Evolutionary conservation across 306 rosid genomes (phyloP).

Genomic region (Psophocarpus tetragonolobus): DNA sequence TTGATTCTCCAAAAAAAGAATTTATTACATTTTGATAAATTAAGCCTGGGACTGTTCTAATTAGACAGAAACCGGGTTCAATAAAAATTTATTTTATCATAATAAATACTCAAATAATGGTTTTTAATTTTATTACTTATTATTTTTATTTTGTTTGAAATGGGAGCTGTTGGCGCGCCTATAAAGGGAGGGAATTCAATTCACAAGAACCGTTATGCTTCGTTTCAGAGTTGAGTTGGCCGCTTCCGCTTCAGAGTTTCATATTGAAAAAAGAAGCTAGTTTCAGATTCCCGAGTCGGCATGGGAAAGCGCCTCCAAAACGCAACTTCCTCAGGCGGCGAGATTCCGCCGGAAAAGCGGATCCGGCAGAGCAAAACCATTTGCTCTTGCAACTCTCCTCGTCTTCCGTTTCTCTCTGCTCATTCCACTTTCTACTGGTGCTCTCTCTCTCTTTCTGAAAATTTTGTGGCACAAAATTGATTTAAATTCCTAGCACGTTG

Average conservation of each 20-base stretch:
- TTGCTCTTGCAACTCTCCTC: slow-evolving; percentile 82
- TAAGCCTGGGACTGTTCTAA: background rate
- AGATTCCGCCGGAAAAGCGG: slow-evolving; percentile 46
- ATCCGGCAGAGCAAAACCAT: slow-evolving; percentile 63
- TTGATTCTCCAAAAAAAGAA: background rate
- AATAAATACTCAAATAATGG: background rate
- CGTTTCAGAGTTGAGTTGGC: background rate
- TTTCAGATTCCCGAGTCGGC: slow-evolving; percentile 20
- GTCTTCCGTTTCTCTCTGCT: slow-evolving; percentile 59
- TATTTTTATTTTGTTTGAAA: slow-evolving; percentile 25
- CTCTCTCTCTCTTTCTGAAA: slow-evolving; percentile 30
- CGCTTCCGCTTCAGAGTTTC: slow-evolving; percentile 33
- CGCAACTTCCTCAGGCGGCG: slow-evolving; percentile 34
- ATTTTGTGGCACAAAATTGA: slow-evolving; percentile 7
- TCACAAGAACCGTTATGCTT: slow-evolving; percentile 4
- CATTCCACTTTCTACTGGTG: slow-evolving; percentile 67
- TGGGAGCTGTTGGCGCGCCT: slow-evolving; percentile 53
- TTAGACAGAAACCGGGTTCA: background rate
- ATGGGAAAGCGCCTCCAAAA: slow-evolving; percentile 54
- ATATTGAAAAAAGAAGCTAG: background rate
- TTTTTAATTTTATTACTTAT: background rate
- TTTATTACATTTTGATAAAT: background rate
- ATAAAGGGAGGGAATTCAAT: slow-evolving; percentile 32
- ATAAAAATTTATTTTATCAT: background rate
- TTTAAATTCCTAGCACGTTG: slow-evolving; percentile 5